These are phyloP conservation scores for Gossypium mustelinum DNA, from an alignment of 345 rosid genomes.

Conservation along the genomic window DNA sequence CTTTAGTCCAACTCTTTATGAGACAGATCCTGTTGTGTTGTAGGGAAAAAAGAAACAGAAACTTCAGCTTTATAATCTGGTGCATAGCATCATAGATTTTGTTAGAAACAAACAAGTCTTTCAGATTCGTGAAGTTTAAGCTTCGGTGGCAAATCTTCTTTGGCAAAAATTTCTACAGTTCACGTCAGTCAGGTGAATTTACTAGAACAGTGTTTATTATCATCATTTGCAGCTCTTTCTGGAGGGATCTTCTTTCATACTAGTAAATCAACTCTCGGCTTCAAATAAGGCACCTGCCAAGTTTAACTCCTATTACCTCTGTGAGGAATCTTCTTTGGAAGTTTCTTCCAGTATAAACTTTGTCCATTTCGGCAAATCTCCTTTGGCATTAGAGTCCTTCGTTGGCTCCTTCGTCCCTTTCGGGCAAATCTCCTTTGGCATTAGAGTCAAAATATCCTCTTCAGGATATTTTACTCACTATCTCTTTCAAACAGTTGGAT, in stretches of 20 bases:
- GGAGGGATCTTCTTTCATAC: slow-evolving; percentile 47
- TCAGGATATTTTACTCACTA: slow-evolving; percentile 18
- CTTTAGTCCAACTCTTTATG: background rate
- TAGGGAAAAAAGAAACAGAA: slow-evolving; percentile 12
- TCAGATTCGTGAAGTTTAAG: slow-evolving; percentile 15
- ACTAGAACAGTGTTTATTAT: slow-evolving; percentile 23
- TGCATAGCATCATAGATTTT: slow-evolving; percentile 38
- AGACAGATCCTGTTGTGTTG: slow-evolving; percentile 20
- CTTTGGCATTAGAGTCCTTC: slow-evolving; percentile 39
- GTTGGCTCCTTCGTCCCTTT: slow-evolving; percentile 31
- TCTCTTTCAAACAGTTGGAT: slow-evolving; percentile 12
- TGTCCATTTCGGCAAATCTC: slow-evolving; percentile 43
- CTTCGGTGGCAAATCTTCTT: slow-evolving; percentile 49
- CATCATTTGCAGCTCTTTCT: slow-evolving; percentile 25
- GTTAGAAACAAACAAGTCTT: slow-evolving; percentile 21
- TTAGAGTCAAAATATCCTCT: slow-evolving; percentile 20
- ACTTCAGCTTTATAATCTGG: slow-evolving; percentile 18
- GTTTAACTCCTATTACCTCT: slow-evolving; percentile 8
- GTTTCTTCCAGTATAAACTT: slow-evolving; percentile 31
- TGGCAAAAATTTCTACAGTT: slow-evolving; percentile 33
- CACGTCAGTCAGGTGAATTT: slow-evolving; percentile 26
- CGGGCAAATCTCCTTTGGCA: slow-evolving; percentile 46
- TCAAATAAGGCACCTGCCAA: slow-evolving; percentile 8
- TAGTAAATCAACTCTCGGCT: slow-evolving; percentile 22
- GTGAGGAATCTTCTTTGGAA: slow-evolving; percentile 29